phyloP scores from a whole-genome alignment of 2,329 filamentous ascomycete species.

The Aspergillus sp. region DNA sequence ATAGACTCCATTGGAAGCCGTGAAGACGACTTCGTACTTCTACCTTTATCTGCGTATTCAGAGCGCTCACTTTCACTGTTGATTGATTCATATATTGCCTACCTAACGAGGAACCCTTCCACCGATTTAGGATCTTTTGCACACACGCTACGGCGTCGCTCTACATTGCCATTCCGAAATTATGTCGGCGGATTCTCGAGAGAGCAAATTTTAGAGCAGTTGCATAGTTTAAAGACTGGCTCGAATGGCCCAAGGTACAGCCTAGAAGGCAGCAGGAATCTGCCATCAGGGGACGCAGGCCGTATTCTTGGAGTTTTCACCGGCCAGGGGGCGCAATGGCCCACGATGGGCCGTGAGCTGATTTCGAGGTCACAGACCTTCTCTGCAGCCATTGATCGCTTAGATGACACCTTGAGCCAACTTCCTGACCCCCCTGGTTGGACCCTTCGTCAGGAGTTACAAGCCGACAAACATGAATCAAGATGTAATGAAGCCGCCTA shows the following conservation, averaged over 20 bases:
- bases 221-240: neutral
- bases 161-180: neutral
- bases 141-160: neutral
- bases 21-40: neutral
- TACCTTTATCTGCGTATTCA: neutral
- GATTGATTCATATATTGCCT: neutral
- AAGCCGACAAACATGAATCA: neutral
- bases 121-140: neutral
- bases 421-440: slow-evolving; percentile 23
- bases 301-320: neutral
- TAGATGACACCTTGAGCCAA: neutral
- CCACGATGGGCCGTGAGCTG: neutral
- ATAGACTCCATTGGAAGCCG: neutral
- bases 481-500: slow-evolving; percentile 20
- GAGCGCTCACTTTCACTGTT: neutral
- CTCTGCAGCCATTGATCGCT: neutral
- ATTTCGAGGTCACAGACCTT: neutral
- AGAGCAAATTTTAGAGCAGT: neutral
- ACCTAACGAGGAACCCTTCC: neutral
- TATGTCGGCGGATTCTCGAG: neutral
- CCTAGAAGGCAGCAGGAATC: neutral
- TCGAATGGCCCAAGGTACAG: too few species aligned
- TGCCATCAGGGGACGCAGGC: too few species aligned
- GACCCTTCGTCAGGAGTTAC: slow-evolving; percentile 19
- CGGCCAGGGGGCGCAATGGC: neutral